phyloP scores from a whole-genome alignment of 75 land plant species.

The Isoetes taiwanensis region DNA sequence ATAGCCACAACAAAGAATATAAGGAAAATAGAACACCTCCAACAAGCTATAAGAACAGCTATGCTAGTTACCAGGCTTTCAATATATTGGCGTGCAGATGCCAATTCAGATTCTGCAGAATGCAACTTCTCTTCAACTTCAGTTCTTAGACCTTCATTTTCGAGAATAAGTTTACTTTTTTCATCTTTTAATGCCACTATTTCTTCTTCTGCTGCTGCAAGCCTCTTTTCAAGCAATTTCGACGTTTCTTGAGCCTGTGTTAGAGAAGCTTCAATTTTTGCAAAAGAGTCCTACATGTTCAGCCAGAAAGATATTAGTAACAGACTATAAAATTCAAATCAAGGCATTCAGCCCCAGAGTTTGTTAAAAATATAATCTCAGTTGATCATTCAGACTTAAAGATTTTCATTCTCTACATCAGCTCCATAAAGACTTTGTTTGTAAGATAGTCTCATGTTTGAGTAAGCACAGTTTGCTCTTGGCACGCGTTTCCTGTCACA shows the following conservation, averaged over 20 bases:
- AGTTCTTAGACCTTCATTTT: slow-evolving; percentile 31
- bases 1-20: neutral
- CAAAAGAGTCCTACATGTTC: slow-evolving; percentile 32
- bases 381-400: neutral
- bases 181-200: slow-evolving; percentile 28
- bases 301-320: neutral
- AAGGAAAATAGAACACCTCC: neutral
- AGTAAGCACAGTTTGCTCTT: too few species aligned
- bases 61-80: neutral
- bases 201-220: slow-evolving; percentile 41
- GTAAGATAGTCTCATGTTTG: neutral
- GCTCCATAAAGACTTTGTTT: neutral
- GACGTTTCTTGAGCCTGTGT: slow-evolving; percentile 18
- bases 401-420: neutral
- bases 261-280: slow-evolving; percentile 33
- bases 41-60: neutral
- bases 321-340: neutral
- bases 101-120: slow-evolving; percentile 17
- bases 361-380: neutral
- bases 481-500: too few species aligned
- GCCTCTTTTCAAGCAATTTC: slow-evolving; percentile 39
- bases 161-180: slow-evolving; percentile 19
- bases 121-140: slow-evolving; percentile 28
- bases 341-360: neutral
- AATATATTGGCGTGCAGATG: neutral